phyloP scores from a whole-genome alignment of 2,329 filamentous ascomycete genomes.

The Xylariales sp. region DNA sequence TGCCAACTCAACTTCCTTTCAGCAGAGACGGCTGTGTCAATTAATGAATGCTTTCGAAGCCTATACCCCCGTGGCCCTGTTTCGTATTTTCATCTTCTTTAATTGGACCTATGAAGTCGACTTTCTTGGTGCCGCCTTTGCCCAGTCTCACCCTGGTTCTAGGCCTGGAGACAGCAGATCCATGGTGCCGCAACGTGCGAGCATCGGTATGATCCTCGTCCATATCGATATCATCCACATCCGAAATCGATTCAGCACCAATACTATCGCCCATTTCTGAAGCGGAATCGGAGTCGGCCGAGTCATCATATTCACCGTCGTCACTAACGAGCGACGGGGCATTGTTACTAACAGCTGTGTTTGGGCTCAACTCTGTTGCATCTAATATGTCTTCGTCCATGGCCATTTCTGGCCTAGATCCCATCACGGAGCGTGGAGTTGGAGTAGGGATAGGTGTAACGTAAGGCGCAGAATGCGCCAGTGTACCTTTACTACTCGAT shows the following conservation, averaged over 20 bases:
- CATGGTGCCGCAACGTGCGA: conserved; percentile 58
- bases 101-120: conserved; percentile 66
- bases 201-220: conserved; percentile 65
- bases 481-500: conserved; percentile 66
- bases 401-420: conserved; percentile 41
- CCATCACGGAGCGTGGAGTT: conserved; percentile 44
- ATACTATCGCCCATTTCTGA: conserved; percentile 68
- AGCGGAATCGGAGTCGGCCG: conserved; percentile 68
- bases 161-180: conserved; percentile 50
- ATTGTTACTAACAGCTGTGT: conserved; percentile 77
- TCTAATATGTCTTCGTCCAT: conserved; percentile 67
- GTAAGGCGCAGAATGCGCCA: conserved; percentile 55
- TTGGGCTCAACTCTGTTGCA: conserved; percentile 71
- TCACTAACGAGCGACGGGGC: conserved; percentile 84
- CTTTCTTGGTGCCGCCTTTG: conserved; percentile 66
- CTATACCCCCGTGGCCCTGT: conserved; percentile 47
- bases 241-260: conserved; percentile 69
- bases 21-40: conserved; percentile 7
- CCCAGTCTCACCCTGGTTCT: conserved; percentile 60
- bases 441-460: conserved; percentile 54
- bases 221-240: conserved; percentile 71
- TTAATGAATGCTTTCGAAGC: conserved; percentile 27
- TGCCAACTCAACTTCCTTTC: conserved; percentile 10
- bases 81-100: conserved; percentile 55
- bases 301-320: conserved; percentile 81